Evolutionary conservation across 2,329 filamentous ascomycete species (phyloP), one percentile per base, ranked within the genome.

Genomic region (Botrytis medusae): DNA sequence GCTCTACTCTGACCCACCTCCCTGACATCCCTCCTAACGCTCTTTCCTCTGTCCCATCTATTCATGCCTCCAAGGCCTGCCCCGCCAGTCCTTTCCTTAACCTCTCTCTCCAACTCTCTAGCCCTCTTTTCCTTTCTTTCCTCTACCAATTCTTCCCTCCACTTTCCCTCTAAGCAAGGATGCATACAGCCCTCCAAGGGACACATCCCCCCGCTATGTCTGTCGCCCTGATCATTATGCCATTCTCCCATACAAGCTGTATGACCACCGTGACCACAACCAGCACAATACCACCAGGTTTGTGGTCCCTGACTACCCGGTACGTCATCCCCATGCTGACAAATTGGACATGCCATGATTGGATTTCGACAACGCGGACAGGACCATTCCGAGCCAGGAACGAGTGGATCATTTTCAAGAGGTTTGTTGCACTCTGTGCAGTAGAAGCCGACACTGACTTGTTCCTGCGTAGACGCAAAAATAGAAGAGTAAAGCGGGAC

Each of bases 181-280:
- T 91, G 89, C 4, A 89, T 86, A 78, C 89, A 91, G 0, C 89
- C 89, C 75, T 91, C 88, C n/a, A 90, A 81, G 2, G 89, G 89
- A 75, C 89, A 91, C 79, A 86, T 90, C 0, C 89, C 89, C 65
- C 86, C 87, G 68, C 62, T 68, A 6, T 59, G 37, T 34, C n/a
- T 70, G 20, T 82, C 81, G 29, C 83, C 83, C 1, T 79, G 79
- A 12, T 75, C 76, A 0, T 83, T 83, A 79, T 91, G 89, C 89
- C 89, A 91, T 2, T 84, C 84, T 71, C 87, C 84, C 1, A 91
- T 83, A 73, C 89, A 91, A 0, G 85, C 85, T 0, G 87, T 84
- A 79, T 91, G 89, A 0, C 89, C 89, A 42, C 89, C 89, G 76
- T 91, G 89, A 1, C 85, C 85, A 77, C 89, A 91, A 20, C 86